Percentiles rank a stretch among this genome's conserved stretches.
Conservation (phyloP, 768 basidiomycete species). For the Hygrophorus russula region DNA sequence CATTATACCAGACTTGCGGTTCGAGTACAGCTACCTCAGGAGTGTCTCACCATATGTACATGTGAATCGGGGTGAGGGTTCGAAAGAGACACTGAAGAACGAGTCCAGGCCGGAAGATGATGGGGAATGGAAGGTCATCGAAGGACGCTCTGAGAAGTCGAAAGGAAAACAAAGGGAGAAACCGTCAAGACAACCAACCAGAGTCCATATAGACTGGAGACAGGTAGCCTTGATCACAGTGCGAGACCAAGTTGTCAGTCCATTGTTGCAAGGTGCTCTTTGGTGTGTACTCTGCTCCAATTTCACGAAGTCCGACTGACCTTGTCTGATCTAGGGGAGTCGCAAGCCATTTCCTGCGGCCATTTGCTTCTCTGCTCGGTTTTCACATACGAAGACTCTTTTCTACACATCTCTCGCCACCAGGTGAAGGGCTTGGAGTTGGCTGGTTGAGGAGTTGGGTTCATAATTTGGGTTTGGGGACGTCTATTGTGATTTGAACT, state of each 20-base stretch:
- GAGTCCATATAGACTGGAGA: slow-evolving; percentile 41
- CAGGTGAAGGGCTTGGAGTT: slow-evolving; percentile 26
- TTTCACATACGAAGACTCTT: slow-evolving; percentile 17
- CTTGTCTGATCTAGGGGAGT: slow-evolving; percentile 27
- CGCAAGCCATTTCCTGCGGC: slow-evolving; percentile 32
- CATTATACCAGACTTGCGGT: slow-evolving; percentile 62
- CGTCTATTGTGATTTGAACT: not conserved
- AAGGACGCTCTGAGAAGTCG: slow-evolving; percentile 5
- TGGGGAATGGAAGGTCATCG: not conserved
- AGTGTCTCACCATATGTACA: slow-evolving; percentile 45
- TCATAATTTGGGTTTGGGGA: slow-evolving; percentile 16
- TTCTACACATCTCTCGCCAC: slow-evolving; percentile 13
- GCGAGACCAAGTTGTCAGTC: slow-evolving; percentile 59
- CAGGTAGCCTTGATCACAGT: slow-evolving; percentile 51
- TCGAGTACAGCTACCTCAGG: slow-evolving; percentile 60
- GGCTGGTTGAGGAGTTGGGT: slow-evolving; percentile 30
- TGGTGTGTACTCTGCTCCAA: slow-evolving; percentile 33
- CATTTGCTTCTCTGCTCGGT: slow-evolving; percentile 25
- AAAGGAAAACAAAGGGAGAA: slow-evolving; percentile 17
- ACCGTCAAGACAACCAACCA: slow-evolving; percentile 19
- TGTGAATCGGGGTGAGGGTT: slow-evolving; percentile 12
- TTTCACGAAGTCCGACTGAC: not conserved
- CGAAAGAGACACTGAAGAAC: not conserved
- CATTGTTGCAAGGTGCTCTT: slow-evolving; percentile 52
- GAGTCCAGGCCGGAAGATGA: not conserved